Evolutionary conservation across 1,284 basidiomycete genomes (phyloP).

Genomic region (Pascua sp.): DNA sequence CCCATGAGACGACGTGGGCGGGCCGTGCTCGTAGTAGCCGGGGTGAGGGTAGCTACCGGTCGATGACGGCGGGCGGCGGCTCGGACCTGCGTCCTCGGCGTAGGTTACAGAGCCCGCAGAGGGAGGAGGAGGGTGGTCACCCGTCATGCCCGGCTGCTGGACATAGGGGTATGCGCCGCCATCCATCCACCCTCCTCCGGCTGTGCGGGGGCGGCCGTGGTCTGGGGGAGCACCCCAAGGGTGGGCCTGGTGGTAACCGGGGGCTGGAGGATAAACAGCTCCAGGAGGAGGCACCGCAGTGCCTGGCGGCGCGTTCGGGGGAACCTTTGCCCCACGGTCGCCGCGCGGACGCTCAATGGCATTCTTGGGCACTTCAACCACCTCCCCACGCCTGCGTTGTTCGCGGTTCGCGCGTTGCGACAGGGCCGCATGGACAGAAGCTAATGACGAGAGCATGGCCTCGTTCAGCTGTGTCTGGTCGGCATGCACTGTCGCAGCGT

Average conservation of each 20-base stretch:
- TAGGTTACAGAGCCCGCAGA: conserved; percentile 17
- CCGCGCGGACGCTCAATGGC: conserved; percentile 40
- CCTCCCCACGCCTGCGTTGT: conserved; percentile 45
- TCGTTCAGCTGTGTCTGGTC: conserved; percentile 83
- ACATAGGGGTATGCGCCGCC: conserved; percentile 23
- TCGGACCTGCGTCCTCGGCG: conserved; percentile 35
- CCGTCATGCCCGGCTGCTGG: conserved; percentile 8
- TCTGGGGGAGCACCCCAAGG: conserved; percentile 21
- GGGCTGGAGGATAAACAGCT: conserved; percentile 1
- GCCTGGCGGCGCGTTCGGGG: not conserved
- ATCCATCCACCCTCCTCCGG: conserved; percentile 29
- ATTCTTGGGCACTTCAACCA: conserved; percentile 49
- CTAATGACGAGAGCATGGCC: conserved; percentile 83
- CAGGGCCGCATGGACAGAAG: conserved; percentile 77
- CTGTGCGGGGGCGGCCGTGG: conserved; percentile 30
- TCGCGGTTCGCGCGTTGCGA: conserved; percentile 49
- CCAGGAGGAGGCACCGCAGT: not conserved
- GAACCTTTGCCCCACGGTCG: conserved; percentile 16
- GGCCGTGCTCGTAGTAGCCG: conserved; percentile 31
- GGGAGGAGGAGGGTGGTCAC: conserved; percentile 13
- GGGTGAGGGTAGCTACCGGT: conserved; percentile 28
- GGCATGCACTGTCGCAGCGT: conserved; percentile 91
- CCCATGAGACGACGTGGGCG: conserved; percentile 26
- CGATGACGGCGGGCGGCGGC: conserved; percentile 35
- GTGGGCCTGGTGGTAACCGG: conserved; percentile 13